Base-by-base conservation (phyloP, 129 eudicot genomes). In the Heracleum sosnowskyi region DNA sequence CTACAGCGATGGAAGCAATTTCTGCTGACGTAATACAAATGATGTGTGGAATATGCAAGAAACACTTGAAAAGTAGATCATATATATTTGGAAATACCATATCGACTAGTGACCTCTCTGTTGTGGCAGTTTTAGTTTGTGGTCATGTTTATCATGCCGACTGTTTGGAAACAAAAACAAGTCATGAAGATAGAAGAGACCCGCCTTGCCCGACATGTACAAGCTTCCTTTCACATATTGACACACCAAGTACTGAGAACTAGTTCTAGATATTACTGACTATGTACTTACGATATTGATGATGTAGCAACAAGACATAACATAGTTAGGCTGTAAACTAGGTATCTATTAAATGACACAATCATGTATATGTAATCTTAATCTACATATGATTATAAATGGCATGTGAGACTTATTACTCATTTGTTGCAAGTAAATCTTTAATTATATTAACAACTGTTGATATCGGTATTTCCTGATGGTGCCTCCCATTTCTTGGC, bases 111-210 rank as follows among this genome's bases (percentile, higher is more conserved):
- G 91, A 88, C 44, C 81, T 78, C 51, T 88, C 93, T n/a, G 91
- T 86, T 37, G 96, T 87, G 78, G 96, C 96, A 44, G 90, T 92
- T 79, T 75, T 92, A 81, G 89, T 87, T 40, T 92, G 97, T 76
- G 97, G 96, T 37, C 97, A 92, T 79, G 78, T 83, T 51, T 92
- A 77, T 79, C 97, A 90, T 69, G 97, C 96, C 39, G 97, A 90
- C 29, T 92, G 97, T 77, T 83, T 92, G 87, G 97, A 92, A 76
- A 69, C 81, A 77, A 85, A 53, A 80, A 92, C 96, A 34, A 24
- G 76, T 72, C 66, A 81, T 26, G 91, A 82, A 74, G 91, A 90
- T 71, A 83, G 76, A 84, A 78, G 83, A 39, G 97, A 90, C 46
- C 97, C 96, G 2, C 91, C 90, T 22, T 92, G 97, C 85, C 97